These are phyloP conservation scores for Plasmodium coatneyi DNA, from an alignment of 169 alveolate genomes.

Conservation along the genomic window DNA sequence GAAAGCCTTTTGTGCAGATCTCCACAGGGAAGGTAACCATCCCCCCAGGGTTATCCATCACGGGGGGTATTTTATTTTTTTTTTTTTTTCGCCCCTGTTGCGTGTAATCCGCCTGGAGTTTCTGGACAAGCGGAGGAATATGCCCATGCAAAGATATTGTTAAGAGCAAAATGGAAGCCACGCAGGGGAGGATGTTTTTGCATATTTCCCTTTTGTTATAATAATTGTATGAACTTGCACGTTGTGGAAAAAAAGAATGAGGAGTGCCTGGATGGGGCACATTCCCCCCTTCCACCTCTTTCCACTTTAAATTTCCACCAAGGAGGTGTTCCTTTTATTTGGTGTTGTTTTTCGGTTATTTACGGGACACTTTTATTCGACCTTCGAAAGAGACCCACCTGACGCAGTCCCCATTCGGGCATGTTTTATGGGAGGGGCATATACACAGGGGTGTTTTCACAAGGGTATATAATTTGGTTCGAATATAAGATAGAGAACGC, in stretches of 20 bases:
- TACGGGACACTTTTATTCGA: background rate
- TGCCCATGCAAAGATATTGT: background rate
- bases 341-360: background rate
- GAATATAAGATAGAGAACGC: background rate
- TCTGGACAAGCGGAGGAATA: background rate
- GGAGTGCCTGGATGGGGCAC: background rate
- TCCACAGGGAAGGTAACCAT: background rate
- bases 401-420: background rate
- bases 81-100: background rate
- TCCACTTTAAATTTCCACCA: background rate
- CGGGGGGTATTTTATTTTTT: background rate
- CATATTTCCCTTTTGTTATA: background rate
- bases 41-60: background rate
- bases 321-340: background rate
- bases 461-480: background rate
- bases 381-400: background rate
- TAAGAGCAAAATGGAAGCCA: background rate
- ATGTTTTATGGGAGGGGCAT: background rate
- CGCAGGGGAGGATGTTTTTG: background rate
- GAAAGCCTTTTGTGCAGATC: background rate
- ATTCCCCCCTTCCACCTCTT: background rate
- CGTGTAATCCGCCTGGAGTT: background rate
- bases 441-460: background rate
- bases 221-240: background rate
- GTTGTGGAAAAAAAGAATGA: background rate